These are phyloP conservation scores for Chaetomiaceae sp. DNA, from an alignment of 2,329 filamentous ascomycete genomes.

Conservation along the genomic window DNA sequence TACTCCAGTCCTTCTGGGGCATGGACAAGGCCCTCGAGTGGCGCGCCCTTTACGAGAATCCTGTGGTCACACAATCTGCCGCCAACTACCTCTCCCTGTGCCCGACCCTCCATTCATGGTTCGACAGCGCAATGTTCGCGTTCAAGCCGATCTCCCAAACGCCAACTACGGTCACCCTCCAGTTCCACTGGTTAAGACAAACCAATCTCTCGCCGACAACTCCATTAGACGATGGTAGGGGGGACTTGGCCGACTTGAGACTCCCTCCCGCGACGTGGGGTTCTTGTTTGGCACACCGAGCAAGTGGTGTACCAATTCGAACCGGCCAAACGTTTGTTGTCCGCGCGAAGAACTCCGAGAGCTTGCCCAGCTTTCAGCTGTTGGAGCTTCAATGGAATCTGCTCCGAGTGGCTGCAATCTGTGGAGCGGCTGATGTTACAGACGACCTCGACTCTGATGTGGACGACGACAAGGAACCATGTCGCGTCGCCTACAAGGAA, in stretches of 20 bases:
- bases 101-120: slow-evolving; percentile 10
- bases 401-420: slow-evolving; percentile 7
- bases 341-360: background rate
- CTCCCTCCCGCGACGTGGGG: slow-evolving; percentile 3
- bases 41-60: background rate
- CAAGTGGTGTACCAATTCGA: slow-evolving; percentile 6
- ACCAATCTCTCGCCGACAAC: background rate
- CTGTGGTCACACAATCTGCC: background rate
- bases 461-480: background rate
- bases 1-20: slow-evolving; percentile 1
- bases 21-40: background rate
- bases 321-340: slow-evolving; percentile 11
- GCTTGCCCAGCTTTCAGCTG: slow-evolving; percentile 11
- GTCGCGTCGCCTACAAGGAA: no score
- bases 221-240: no score
- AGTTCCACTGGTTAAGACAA: slow-evolving; percentile 11
- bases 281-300: slow-evolving; percentile 4
- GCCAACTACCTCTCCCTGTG: slow-evolving; percentile 8
- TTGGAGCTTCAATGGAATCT: slow-evolving; percentile 15
- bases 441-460: slow-evolving; percentile 3
- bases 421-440: slow-evolving; percentile 8
- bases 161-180: background rate
- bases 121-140: slow-evolving; percentile 9
- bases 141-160: slow-evolving; percentile 8
- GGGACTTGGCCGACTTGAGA: background rate